A percentile compares a stretch with the other conserved stretches of the same genome.
Evolutionary conservation across 2,329 filamentous ascomycete genomes (phyloP).

Genomic region (Ascochyta rabiei): DNA sequence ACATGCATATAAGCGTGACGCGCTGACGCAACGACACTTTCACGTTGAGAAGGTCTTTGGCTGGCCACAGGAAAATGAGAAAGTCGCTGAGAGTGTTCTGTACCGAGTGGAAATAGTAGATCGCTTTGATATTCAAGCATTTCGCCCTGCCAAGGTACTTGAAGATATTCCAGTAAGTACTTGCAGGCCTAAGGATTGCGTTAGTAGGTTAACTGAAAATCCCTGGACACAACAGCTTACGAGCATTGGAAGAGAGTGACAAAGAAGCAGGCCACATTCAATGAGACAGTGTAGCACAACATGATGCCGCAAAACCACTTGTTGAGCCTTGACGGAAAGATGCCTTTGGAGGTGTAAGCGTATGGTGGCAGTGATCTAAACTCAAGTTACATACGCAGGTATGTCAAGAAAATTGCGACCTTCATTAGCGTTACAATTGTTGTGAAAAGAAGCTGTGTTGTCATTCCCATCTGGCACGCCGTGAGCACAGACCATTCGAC

Average conservation of each 20-base stretch:
- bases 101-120: conserved; percentile 31
- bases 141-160: conserved; percentile 27
- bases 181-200: conserved; percentile 18
- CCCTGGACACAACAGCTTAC: conserved; percentile 19
- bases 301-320: conserved; percentile 38
- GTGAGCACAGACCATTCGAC: background rate
- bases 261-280: conserved; percentile 32
- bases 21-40: conserved; percentile 36
- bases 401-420: conserved; percentile 32
- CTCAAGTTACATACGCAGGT: conserved; percentile 19
- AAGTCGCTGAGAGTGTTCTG: conserved; percentile 42
- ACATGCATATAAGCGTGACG: conserved; percentile 38
- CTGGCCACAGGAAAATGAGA: conserved; percentile 42
- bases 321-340: conserved; percentile 36
- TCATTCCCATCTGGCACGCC: conserved; percentile 28
- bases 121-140: conserved; percentile 32
- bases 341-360: conserved; percentile 15
- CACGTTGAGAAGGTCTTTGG: conserved; percentile 33
- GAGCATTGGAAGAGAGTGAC: conserved; percentile 37
- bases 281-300: conserved; percentile 29
- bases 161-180: conserved; percentile 36
- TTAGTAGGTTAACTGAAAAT: background rate
- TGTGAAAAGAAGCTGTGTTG: conserved; percentile 32
- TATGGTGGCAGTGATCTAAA: background rate
- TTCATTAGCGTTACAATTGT: conserved; percentile 35